These are phyloP conservation scores for Lipomyces yamanashiensis DNA, from an alignment of 805 yeast species.

Conservation along the genomic window DNA sequence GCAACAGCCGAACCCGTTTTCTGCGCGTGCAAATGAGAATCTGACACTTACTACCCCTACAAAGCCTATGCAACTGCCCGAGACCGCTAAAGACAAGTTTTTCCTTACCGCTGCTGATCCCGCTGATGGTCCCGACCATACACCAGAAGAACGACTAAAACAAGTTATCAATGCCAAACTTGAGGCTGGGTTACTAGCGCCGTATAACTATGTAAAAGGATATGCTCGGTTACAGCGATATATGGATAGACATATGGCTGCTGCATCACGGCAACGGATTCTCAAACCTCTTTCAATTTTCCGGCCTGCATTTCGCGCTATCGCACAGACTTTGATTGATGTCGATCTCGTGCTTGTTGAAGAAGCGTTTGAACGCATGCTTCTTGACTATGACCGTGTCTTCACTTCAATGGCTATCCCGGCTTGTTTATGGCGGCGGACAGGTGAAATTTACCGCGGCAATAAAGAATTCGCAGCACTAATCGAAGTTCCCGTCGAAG, in stretches of 20 bases:
- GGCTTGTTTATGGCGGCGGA: conserved; percentile 95
- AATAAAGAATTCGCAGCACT: conserved; percentile 94
- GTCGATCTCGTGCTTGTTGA: conserved; percentile 90
- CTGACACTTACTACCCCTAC: conserved; percentile 27
- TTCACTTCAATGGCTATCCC: conserved; percentile 98
- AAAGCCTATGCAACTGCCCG: conserved; percentile 42
- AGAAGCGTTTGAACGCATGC: conserved; percentile 91
- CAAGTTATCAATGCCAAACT: conserved; percentile 93
- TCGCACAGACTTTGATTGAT: conserved; percentile 86
- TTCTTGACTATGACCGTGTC: conserved; percentile 89
- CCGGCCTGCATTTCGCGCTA: conserved; percentile 91
- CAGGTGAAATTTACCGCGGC: conserved; percentile 94
- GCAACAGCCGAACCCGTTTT: conserved; percentile 8
- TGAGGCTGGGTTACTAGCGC: conserved; percentile 89
- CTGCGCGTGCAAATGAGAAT: conserved; percentile 30
- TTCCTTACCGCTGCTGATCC: conserved; percentile 97
- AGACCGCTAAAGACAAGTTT: conserved; percentile 88
- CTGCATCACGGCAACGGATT: conserved; percentile 80
- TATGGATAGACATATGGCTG: conserved; percentile 91
- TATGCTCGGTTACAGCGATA: conserved; percentile 86
- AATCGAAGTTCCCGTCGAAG: conserved; percentile 88
- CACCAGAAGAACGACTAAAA: conserved; percentile 90
- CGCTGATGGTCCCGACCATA: conserved; percentile 72
- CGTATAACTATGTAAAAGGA: conserved; percentile 92
- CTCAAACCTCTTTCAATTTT: conserved; percentile 82